phyloP scores from a whole-genome alignment of 164 flowering plant genomes.

The Piper betle region DNA sequence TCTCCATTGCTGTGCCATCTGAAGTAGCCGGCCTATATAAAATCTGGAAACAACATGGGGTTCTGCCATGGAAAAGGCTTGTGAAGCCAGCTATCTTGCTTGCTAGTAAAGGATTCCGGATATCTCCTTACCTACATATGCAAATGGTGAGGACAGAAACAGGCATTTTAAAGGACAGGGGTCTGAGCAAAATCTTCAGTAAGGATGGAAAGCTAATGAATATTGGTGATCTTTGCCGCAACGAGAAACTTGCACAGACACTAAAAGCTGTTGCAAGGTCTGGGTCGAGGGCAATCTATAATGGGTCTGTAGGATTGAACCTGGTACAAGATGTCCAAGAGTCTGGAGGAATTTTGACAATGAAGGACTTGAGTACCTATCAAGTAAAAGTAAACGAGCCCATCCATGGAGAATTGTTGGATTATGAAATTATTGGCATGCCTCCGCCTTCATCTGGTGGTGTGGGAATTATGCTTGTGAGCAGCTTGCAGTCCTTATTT shows the following conservation, averaged over 20 bases:
- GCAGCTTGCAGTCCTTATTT: slow-evolving; percentile 2
- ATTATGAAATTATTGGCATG: slow-evolving; percentile 33
- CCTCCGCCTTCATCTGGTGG: slow-evolving; percentile 60
- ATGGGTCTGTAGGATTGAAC: slow-evolving; percentile 31
- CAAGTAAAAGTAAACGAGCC: slow-evolving; percentile 31
- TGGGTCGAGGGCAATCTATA: slow-evolving; percentile 32
- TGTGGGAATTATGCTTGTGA: slow-evolving; percentile 35
- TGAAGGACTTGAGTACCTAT: slow-evolving; percentile 37
- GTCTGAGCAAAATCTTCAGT: slow-evolving; percentile 28
- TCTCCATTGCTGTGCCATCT: slow-evolving; percentile 52
- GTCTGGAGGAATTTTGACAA: slow-evolving; percentile 36
- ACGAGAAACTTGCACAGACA: slow-evolving; percentile 36
- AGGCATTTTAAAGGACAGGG: slow-evolving; percentile 29
- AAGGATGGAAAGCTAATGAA: slow-evolving; percentile 27
- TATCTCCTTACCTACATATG: slow-evolving; percentile 36
- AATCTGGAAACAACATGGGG: slow-evolving; percentile 48
- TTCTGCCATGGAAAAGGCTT: slow-evolving; percentile 46
- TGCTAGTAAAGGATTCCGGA: slow-evolving; percentile 37
- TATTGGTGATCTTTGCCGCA: slow-evolving; percentile 25
- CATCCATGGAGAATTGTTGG: slow-evolving; percentile 19
- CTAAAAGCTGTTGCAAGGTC: slow-evolving; percentile 17
- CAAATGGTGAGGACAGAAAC: slow-evolving; percentile 25
- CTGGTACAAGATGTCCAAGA: slow-evolving; percentile 28
- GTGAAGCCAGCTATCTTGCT: slow-evolving; percentile 33
- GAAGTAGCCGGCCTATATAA: slow-evolving; percentile 45